Evolutionary conservation across 2,329 filamentous ascomycete species (phyloP), one percentile per base, ranked within the genome.

Genomic region (Penicillium expansum): DNA sequence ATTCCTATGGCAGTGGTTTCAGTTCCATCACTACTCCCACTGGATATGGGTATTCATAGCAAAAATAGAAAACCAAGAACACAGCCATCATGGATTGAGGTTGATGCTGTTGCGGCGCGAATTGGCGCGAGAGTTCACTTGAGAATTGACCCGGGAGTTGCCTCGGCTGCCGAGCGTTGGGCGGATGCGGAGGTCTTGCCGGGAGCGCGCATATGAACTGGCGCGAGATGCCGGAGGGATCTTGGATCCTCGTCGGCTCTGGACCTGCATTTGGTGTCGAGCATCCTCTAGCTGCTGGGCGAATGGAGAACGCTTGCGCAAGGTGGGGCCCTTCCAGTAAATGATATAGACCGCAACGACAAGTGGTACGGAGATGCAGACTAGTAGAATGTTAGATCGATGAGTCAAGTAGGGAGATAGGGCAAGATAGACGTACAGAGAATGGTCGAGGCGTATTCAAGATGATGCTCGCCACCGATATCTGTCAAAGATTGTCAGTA

Each of bases 261-360:
- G 33, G 8, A 18, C 67, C 35, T 74, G 68, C 20, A 70, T 57
- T 22, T 74, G 71, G 16, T 69, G 60, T 32, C 71, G 70, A 29
- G 74, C 80, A 18, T 76, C 74, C 11, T 82, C 82, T 3, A 90
- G 74, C 39, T 81, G 80, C 72, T 88, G 84, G 0, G 87, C 87
- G 63, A 89, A 89, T 0, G 83, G 81, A 13, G 86, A 89, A 2
- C 81, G 74, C 56, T 81, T 79, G 38, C 87, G 83, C 16, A 90
- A 79, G 0, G 61, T 60, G 0, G 85, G 85, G 0, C 87, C 87
- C 54, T 83, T 82, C 77, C 79, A 86, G 76, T 89, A 89, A 59
- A 89, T 86, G 45, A 84, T 76, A 59, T 88, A 88, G 6, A 89
- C 84, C 0, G 85, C 83, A 18, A 81, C 63, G 7, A 88, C 85